These are phyloP conservation scores for Fulvia fulva DNA, from an alignment of 2,329 filamentous ascomycete genomes.

Conservation along the genomic window DNA sequence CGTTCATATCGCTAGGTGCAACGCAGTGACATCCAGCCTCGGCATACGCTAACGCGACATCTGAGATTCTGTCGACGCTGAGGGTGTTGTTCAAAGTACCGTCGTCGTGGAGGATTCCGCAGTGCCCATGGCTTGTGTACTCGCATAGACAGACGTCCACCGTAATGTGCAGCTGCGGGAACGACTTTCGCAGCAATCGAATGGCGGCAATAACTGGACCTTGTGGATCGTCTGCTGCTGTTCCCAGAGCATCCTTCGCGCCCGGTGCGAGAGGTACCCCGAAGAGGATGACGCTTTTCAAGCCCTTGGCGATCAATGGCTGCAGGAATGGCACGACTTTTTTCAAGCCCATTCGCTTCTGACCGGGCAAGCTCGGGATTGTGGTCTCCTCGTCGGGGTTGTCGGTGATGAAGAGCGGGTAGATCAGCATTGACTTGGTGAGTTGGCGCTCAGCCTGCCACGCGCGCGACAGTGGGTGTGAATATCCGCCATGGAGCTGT, in stretches of 20 bases:
- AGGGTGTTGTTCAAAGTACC: conserved; percentile 88
- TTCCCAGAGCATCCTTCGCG: conserved; percentile 87
- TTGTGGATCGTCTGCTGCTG: conserved; percentile 84
- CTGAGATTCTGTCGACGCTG: conserved; percentile 89
- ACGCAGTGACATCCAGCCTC: conserved; percentile 93
- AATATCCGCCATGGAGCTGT: conserved; percentile 51
- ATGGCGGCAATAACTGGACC: conserved; percentile 89
- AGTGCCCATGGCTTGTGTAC: conserved; percentile 97
- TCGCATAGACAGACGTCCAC: conserved; percentile 96
- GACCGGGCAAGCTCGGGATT: conserved; percentile 87
- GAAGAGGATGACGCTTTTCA: conserved; percentile 91
- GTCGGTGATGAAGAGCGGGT: conserved; percentile 94
- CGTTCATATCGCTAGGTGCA: conserved; percentile 97
- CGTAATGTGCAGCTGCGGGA: conserved; percentile 86
- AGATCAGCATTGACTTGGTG: conserved; percentile 87
- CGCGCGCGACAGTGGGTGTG: conserved; percentile 48
- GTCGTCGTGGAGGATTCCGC: conserved; percentile 90
- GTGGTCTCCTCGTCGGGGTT: conserved; percentile 85
- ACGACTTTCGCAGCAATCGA: conserved; percentile 74
- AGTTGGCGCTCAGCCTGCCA: conserved; percentile 53
- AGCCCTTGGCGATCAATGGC: conserved; percentile 81
- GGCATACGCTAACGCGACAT: conserved; percentile 98
- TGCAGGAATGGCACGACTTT: conserved; percentile 78
- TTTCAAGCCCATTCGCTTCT: conserved; percentile 83
- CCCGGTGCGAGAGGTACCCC: conserved; percentile 80